Conservation (phyloP, 148 eudicot species). For the Cornus kousa region DNA sequence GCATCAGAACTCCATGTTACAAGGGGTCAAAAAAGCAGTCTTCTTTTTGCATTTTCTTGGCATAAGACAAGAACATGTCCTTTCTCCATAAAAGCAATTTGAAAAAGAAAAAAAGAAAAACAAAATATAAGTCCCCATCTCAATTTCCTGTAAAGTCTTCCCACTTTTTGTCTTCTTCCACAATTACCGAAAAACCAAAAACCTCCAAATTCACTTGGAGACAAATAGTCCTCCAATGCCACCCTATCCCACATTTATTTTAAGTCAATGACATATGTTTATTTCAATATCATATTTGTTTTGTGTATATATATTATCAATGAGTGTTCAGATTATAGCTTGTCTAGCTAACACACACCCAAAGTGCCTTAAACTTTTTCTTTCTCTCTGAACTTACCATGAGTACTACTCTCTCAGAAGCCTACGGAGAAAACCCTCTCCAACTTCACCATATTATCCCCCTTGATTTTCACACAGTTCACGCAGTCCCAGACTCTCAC, state of each 20-base stretch:
- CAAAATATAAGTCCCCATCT: not conserved
- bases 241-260: slow-evolving; percentile 1
- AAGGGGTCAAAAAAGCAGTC: not conserved
- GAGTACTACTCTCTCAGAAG: slow-evolving; percentile 26
- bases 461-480: slow-evolving; percentile 23
- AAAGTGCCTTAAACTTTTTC: not conserved
- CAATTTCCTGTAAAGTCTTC: not conserved
- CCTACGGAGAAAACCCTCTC: slow-evolving; percentile 19
- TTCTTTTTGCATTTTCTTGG: not conserved
- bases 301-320: not conserved
- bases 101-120: no score
- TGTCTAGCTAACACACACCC: not conserved
- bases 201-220: slow-evolving; percentile 13
- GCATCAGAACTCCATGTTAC: not conserved
- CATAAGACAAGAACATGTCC: not conserved
- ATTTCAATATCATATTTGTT: not conserved
- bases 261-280: not conserved
- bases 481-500: slow-evolving; percentile 46
- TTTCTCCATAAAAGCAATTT: not conserved
- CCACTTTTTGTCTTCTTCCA: not conserved
- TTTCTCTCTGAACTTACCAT: not conserved
- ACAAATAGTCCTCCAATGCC: slow-evolving; percentile 11
- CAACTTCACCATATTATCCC: slow-evolving; percentile 21
- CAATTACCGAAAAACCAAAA: not conserved
- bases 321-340: not conserved